These are phyloP conservation scores for Trichoderma atroviride DNA, from an alignment of 2,329 filamentous ascomycete genomes.

Conservation along the genomic window DNA sequence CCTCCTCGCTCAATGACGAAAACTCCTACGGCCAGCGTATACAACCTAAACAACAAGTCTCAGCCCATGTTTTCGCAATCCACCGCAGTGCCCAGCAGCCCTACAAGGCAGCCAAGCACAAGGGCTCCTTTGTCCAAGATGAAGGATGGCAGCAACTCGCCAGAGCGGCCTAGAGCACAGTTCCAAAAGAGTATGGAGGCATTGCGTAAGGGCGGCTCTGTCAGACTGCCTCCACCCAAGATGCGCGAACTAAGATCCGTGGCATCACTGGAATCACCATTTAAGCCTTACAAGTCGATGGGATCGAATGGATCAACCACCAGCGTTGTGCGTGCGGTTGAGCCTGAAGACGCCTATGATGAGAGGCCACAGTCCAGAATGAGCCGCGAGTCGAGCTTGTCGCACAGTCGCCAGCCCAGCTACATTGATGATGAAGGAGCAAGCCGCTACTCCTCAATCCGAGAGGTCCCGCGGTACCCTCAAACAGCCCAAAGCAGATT, in stretches of 20 bases:
- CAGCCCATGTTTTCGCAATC: conserved; percentile 29
- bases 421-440: conserved; percentile 37
- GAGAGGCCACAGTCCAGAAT: conserved; percentile 52
- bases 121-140: conserved; percentile 71
- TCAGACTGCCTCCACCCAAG: conserved; percentile 78
- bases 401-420: conserved; percentile 38
- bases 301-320: conserved; percentile 50
- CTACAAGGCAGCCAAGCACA: conserved; percentile 65
- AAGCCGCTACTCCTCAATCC: conserved; percentile 47
- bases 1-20: conserved; percentile 51
- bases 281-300: conserved; percentile 51
- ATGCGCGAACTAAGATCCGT: conserved; percentile 76
- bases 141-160: conserved; percentile 75
- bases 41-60: conserved; percentile 35
- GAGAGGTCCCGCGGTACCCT: conserved; percentile 43
- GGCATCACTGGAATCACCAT: conserved; percentile 55
- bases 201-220: conserved; percentile 57
- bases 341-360: conserved; percentile 85
- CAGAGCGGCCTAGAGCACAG: conserved; percentile 61
- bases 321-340: conserved; percentile 61
- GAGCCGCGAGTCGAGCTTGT: conserved; percentile 47
- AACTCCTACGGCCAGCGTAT: conserved; percentile 54
- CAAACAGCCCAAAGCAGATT: conserved; percentile 60
- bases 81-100: conserved; percentile 37
- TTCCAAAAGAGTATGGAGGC: conserved; percentile 49